Percentiles rank a stretch among this genome's conserved stretches.
These are phyloP conservation scores for Endoconidiophora polonica DNA, from an alignment of 2,329 filamentous ascomycete species.

Conservation along the genomic window DNA sequence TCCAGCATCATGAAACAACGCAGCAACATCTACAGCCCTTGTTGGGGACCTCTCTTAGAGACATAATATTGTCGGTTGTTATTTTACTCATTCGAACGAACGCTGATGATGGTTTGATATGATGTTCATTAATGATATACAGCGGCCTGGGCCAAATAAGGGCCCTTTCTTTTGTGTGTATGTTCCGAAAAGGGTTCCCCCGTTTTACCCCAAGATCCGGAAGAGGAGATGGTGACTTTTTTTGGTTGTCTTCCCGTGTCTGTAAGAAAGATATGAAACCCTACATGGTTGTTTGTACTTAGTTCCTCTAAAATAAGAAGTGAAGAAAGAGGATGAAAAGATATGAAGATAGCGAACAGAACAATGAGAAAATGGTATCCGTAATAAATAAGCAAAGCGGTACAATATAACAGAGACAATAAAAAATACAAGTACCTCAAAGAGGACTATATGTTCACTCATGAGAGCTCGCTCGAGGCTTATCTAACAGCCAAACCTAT, in stretches of 20 bases:
- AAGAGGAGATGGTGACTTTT: conserved; percentile 12
- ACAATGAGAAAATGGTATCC: background rate
- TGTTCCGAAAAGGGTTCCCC: too few relatives aligned
- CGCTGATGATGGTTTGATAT: conserved; percentile 3
- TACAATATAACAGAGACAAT: too few relatives aligned
- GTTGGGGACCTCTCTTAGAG: too few relatives aligned
- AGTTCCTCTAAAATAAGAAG: background rate
- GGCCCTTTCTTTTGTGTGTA: too few relatives aligned
- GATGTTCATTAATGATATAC: conserved; percentile 7
- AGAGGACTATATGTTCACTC: too few relatives aligned
- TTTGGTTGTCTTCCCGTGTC: conserved; percentile 9
- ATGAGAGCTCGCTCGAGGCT: too few relatives aligned
- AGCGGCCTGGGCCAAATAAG: conserved; percentile 2
- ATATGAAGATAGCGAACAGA: conserved; percentile 6
- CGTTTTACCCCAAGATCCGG: background rate
- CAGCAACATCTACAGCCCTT: too few relatives aligned
- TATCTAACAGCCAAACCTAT: too few relatives aligned
- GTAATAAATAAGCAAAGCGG: background rate
- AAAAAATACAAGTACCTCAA: too few relatives aligned
- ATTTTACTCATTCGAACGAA: conserved; percentile 1
- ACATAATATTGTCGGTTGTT: background rate
- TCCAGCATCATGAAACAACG: too few relatives aligned
- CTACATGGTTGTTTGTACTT: background rate
- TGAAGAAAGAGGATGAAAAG: conserved; percentile 7
- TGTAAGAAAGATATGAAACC: conserved; percentile 10